Evolutionary conservation across 768 basidiomycete genomes (phyloP).

Genomic region (Pulveroboletus sp.): DNA sequence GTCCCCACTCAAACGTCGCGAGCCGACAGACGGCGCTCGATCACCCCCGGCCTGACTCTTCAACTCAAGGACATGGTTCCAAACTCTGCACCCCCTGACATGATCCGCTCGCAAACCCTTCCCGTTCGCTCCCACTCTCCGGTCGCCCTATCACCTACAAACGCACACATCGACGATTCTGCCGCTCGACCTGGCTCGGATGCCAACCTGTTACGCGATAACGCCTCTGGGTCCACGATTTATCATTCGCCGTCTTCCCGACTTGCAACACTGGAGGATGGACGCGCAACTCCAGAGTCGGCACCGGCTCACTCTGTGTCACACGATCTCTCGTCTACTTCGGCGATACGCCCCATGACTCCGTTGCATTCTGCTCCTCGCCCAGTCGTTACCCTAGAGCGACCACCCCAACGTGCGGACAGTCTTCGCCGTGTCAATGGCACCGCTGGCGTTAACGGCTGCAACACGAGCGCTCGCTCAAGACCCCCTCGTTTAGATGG

Average conservation of each 20-base stretch:
- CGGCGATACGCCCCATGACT: conserved; percentile 6
- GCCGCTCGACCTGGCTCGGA: conserved; percentile 21
- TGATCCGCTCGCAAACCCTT: conserved; percentile 29
- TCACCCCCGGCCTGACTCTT: conserved; percentile 47
- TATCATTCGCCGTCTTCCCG: conserved; percentile 39
- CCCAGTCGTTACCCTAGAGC: conserved; percentile 32
- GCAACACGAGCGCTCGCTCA: conserved; percentile 7
- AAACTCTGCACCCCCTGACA: conserved; percentile 20
- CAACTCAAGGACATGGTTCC: conserved; percentile 15
- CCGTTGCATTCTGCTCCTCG: conserved; percentile 21
- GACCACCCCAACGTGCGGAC: conserved; percentile 30
- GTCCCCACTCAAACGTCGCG: conserved; percentile 32
- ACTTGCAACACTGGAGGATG: conserved; percentile 29
- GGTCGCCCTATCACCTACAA: conserved; percentile 15
- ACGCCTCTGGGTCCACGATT: conserved; percentile 23
- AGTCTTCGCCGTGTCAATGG: conserved; percentile 23
- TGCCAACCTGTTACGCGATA: conserved; percentile 24
- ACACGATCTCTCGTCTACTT: conserved; percentile 18
- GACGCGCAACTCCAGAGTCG: conserved; percentile 37
- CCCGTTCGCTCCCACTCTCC: conserved; percentile 27
- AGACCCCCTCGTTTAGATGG: conserved; percentile 16
- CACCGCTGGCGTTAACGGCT: not conserved
- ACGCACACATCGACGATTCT: conserved; percentile 11
- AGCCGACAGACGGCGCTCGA: conserved; percentile 47
- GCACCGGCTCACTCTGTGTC: conserved; percentile 38